Conservation (phyloP, 2,329 filamentous ascomycete species). For the Fusarium continuum region DNA sequence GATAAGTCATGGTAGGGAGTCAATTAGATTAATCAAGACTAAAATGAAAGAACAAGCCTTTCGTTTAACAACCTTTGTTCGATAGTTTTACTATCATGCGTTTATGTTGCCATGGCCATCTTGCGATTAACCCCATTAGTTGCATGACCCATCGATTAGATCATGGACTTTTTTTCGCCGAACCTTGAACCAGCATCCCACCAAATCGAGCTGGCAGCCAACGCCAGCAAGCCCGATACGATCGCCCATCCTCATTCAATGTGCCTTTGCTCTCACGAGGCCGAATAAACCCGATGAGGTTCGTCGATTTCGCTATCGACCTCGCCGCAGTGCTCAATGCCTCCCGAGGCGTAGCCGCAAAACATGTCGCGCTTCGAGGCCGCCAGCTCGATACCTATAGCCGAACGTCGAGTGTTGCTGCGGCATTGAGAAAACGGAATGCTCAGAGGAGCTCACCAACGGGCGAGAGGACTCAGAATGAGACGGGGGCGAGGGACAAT, state of each 20-base stretch:
- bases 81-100: not conserved
- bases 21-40: too few relatives aligned
- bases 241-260: conserved; percentile 30
- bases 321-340: conserved; percentile 75
- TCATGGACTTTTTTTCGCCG: conserved; percentile 39
- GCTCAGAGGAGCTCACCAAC: conserved; percentile 6
- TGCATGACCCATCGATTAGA: conserved; percentile 43
- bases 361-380: conserved; percentile 66
- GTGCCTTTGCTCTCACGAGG: conserved; percentile 37
- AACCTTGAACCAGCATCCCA: conserved; percentile 19
- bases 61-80: not conserved
- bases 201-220: conserved; percentile 29
- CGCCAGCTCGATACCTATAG: conserved; percentile 63
- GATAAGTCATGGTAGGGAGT: not conserved
- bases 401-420: conserved; percentile 56
- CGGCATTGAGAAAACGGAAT: conserved; percentile 46
- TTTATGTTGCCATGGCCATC: too few relatives aligned
- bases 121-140: conserved; percentile 42
- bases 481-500: conserved; percentile 3
- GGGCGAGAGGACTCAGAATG: conserved; percentile 1
- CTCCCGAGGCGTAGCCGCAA: conserved; percentile 72
- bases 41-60: too few relatives aligned
- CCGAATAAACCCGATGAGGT: conserved; percentile 57
- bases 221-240: conserved; percentile 29
- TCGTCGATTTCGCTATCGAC: conserved; percentile 74